Conservation (phyloP, 495 filamentous ascomycete species). For the Xylaria flabelliformis region DNA sequence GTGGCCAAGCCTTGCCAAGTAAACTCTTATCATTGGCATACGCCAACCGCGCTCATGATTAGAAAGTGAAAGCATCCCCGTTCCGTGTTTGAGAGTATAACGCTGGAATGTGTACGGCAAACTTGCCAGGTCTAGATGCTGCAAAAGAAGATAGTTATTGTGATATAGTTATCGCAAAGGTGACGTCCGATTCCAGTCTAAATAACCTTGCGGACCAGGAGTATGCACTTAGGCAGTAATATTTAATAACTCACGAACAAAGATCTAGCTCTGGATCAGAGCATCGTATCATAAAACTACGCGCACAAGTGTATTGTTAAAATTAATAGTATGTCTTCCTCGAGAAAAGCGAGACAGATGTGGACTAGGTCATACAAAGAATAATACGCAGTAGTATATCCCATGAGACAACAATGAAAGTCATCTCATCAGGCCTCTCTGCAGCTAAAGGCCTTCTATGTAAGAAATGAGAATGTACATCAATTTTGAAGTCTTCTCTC, state of each 20-base stretch:
- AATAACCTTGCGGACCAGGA: neutral
- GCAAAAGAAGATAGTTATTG: neutral
- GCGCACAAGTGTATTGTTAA: neutral
- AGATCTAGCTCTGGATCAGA: neutral
- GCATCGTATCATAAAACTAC: neutral
- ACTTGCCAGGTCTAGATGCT: neutral
- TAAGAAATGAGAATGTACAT: neutral
- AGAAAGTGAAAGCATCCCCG: neutral
- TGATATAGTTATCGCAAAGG: neutral
- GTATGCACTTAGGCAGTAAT: neutral
- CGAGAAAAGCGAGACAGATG: no score
- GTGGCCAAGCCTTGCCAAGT: conserved; percentile 14
- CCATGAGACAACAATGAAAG: neutral
- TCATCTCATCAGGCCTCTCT: neutral
- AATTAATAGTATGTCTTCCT: neutral
- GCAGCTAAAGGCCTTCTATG: neutral
- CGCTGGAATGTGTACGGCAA: neutral
- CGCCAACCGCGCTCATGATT: neutral
- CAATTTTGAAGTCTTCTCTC: neutral
- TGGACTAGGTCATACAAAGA: no score
- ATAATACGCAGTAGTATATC: neutral
- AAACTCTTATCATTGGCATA: conserved; percentile 10
- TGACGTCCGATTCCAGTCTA: neutral
- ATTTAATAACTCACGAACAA: neutral
- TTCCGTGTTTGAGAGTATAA: neutral